Evolutionary conservation across 2,329 filamentous ascomycete genomes (phyloP).

Genomic region (Trichophyton schoenleinii): DNA sequence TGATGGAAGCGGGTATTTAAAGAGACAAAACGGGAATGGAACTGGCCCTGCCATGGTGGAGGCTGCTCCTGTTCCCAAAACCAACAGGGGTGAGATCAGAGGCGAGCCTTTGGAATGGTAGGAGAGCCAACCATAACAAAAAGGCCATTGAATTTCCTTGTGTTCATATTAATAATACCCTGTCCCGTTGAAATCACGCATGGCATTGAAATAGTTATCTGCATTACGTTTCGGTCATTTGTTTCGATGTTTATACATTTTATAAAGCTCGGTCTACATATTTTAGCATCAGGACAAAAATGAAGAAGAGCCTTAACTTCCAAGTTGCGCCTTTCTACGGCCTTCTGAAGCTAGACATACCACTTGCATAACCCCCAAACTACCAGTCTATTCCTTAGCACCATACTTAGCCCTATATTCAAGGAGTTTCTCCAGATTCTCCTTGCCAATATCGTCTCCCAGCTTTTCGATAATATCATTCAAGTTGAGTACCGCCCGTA

Average conservation of each 20-base stretch:
- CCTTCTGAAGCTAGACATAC: not conserved
- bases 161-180: not conserved
- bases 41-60: constrained; percentile 49
- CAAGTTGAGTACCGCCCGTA: constrained; percentile 64
- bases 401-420: constrained; percentile 51
- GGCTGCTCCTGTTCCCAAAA: constrained; percentile 65
- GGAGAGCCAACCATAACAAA: constrained; percentile 12
- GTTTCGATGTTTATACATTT: not conserved
- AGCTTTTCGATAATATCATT: constrained; percentile 67
- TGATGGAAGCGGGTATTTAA: constrained; percentile 72
- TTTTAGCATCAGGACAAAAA: not conserved
- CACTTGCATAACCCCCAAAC: not conserved
- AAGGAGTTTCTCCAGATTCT: constrained; percentile 55
- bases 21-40: constrained; percentile 22
- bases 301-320: not conserved
- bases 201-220: not conserved
- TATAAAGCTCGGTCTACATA: not conserved
- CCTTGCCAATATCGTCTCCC: constrained; percentile 47
- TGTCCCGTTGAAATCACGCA: not conserved
- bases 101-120: constrained; percentile 85
- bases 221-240: not conserved
- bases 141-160: not conserved
- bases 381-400: constrained; percentile 15
- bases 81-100: constrained; percentile 73
- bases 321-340: not conserved